A percentile compares a stretch with the other conserved stretches of the same genome.
These are phyloP conservation scores for Chalciporus piperatus DNA, from an alignment of 768 basidiomycete species.

Conservation along the genomic window DNA sequence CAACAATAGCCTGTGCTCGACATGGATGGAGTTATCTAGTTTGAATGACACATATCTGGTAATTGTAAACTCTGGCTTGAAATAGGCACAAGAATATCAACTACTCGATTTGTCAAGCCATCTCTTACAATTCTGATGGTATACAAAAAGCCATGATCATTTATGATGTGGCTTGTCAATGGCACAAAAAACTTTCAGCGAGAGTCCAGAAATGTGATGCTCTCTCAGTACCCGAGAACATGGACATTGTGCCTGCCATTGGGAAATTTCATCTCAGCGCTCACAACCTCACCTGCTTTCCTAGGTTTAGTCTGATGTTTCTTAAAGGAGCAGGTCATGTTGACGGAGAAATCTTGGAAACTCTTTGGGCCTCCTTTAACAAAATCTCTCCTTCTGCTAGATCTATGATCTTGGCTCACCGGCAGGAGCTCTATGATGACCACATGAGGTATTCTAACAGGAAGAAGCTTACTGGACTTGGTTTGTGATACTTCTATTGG, in stretches of 20 bases:
- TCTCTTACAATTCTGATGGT: constrained; percentile 5
- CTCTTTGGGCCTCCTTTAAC: constrained; percentile 32
- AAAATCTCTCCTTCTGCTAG: constrained; percentile 21
- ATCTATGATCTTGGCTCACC: constrained; percentile 21
- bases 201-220: not conserved
- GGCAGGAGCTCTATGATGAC: constrained; percentile 29
- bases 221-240: not conserved
- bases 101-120: constrained; percentile 22
- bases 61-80: not conserved
- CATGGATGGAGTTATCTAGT: constrained; percentile 25
- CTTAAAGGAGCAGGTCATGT: constrained; percentile 28
- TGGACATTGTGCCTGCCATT: constrained; percentile 17
- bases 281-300: constrained; percentile 24
- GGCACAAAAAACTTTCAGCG: constrained; percentile 9
- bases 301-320: constrained; percentile 24
- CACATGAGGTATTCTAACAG: constrained; percentile 28
- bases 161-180: constrained; percentile 21
- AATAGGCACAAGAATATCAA: constrained; percentile 30
- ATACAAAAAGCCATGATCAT: constrained; percentile 12
- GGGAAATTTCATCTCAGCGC: constrained; percentile 33
- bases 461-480: no score
- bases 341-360: constrained; percentile 36
- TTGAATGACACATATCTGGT: constrained; percentile 26
- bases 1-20: constrained; percentile 22
- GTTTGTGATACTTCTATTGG: no score